Evolutionary conservation across 805 yeast species (phyloP).

Genomic region (Kodamaea sagamina): DNA sequence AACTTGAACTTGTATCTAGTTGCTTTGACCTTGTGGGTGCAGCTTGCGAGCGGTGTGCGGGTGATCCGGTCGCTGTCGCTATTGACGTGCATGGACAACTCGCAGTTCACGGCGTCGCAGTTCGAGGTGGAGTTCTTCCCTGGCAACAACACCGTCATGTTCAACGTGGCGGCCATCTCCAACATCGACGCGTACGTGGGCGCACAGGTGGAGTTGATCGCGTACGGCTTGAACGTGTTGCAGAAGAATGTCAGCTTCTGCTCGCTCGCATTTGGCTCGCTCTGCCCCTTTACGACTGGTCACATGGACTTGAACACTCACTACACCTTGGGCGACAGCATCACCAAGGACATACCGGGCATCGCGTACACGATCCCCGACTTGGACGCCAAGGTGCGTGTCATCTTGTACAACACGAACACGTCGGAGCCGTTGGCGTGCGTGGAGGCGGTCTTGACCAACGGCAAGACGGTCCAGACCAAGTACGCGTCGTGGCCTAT

Average conservation of each 20-base stretch:
- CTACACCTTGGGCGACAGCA: slow-evolving; percentile 42
- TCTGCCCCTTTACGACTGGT: slow-evolving; percentile 86
- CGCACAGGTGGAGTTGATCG: slow-evolving; percentile 66
- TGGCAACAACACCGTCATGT: slow-evolving; percentile 56
- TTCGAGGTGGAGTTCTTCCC: slow-evolving; percentile 80
- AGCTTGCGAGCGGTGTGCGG: slow-evolving; percentile 3
- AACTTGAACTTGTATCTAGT: slow-evolving; percentile 1
- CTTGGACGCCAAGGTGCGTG: slow-evolving; percentile 86
- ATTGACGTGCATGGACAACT: slow-evolving; percentile 88
- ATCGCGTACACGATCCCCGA: slow-evolving; percentile 92
- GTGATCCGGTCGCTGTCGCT: slow-evolving; percentile 62
- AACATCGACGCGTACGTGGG: slow-evolving; percentile 66
- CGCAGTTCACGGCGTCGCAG: slow-evolving; percentile 80
- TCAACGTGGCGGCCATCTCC: slow-evolving; percentile 76
- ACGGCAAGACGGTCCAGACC: slow-evolving; percentile 93
- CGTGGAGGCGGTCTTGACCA: slow-evolving; percentile 81
- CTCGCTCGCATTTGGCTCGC: slow-evolving; percentile 45
- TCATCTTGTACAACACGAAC: slow-evolving; percentile 51
- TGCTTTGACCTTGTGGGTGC: slow-evolving; percentile 1
- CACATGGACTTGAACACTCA: slow-evolving; percentile 70
- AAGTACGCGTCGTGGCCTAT: slow-evolving; percentile 75
- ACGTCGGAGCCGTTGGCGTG: slow-evolving; percentile 70
- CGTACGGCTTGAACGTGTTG: slow-evolving; percentile 76
- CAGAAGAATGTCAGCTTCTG: slow-evolving; percentile 64
- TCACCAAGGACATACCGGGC: slow-evolving; percentile 64